phyloP scores from a whole-genome alignment of 768 basidiomycete genomes.

The Boletus rubroflammeus region DNA sequence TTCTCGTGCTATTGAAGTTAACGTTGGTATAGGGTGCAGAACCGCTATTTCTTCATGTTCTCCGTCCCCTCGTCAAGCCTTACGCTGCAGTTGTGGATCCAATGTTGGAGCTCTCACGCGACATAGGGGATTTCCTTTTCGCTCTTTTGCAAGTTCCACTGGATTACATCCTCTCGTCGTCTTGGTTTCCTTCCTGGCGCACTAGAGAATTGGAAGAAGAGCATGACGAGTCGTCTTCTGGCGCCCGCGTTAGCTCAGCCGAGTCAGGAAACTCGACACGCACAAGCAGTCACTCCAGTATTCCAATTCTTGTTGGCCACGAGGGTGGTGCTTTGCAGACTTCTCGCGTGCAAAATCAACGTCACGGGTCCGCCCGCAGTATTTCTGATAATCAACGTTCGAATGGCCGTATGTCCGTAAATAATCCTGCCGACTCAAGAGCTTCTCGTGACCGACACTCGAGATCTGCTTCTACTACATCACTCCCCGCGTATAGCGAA shows the following conservation, averaged over 20 bases:
- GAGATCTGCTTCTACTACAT: constrained; percentile 16
- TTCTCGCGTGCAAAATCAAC: constrained; percentile 7
- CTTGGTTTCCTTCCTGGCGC: constrained; percentile 26
- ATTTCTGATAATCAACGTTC: constrained; percentile 15
- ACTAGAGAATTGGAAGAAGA: constrained; percentile 11
- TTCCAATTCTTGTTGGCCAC: constrained; percentile 13
- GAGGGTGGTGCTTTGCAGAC: constrained; percentile 1
- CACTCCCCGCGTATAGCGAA: constrained; percentile 27
- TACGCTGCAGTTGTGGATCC: constrained; percentile 66
- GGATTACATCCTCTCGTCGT: constrained; percentile 33
- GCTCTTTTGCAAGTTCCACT: constrained; percentile 40
- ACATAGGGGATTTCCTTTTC: constrained; percentile 61
- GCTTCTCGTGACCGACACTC: constrained; percentile 9
- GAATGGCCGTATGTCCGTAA: neutral
- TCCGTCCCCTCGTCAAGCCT: constrained; percentile 76
- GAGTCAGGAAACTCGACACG: constrained; percentile 2
- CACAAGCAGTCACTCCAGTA: constrained; percentile 8
- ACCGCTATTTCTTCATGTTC: constrained; percentile 75
- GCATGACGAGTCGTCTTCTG: constrained; percentile 2
- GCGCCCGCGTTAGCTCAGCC: neutral
- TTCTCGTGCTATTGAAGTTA: constrained; percentile 3
- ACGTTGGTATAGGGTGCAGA: constrained; percentile 65
- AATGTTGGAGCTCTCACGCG: constrained; percentile 54
- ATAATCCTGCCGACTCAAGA: constrained; percentile 2
- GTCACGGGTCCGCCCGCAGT: constrained; percentile 14